Evolutionary conservation across 495 filamentous ascomycete species (phyloP).

Genomic region (Penicillium odoratum): DNA sequence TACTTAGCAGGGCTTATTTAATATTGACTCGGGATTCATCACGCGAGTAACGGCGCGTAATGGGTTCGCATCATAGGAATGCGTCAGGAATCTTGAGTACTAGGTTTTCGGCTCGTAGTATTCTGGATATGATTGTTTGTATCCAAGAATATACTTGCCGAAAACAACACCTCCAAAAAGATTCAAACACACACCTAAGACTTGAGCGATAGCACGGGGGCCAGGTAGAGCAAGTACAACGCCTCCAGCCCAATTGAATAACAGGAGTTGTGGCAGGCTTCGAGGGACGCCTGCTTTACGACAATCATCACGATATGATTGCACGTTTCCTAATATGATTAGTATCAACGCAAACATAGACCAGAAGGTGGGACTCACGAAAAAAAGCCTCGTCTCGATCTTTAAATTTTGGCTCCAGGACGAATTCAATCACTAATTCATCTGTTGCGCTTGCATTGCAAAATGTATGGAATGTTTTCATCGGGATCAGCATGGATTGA

Average conservation of each 20-base stretch:
- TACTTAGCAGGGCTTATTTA: too few species aligned
- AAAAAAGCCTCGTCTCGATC: slow-evolving; percentile 17
- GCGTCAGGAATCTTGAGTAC: too few species aligned
- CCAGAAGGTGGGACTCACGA: slow-evolving; percentile 1
- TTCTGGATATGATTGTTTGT: slow-evolving; percentile 15
- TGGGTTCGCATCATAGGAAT: too few species aligned
- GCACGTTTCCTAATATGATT: slow-evolving; percentile 13
- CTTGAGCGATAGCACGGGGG: slow-evolving; percentile 2
- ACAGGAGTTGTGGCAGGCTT: slow-evolving; percentile 14
- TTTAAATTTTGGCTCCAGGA: slow-evolving; percentile 9
- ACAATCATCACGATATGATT: slow-evolving; percentile 21
- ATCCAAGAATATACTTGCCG: slow-evolving; percentile 18
- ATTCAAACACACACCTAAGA: slow-evolving; percentile 10
- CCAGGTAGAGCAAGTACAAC: slow-evolving; percentile 17
- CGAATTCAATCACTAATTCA: slow-evolving; percentile 13
- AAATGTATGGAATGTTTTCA: slow-evolving; percentile 13
- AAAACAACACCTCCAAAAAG: slow-evolving; percentile 13
- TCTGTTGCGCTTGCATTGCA: slow-evolving; percentile 13
- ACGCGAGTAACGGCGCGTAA: too few species aligned
- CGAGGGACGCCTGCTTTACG: slow-evolving; percentile 11
- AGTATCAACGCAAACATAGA: not conserved
- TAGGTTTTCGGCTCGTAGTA: slow-evolving; percentile 13
- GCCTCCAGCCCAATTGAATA: slow-evolving; percentile 17
- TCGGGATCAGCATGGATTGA: slow-evolving; percentile 11
- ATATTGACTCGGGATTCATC: too few species aligned